These are phyloP conservation scores for Candida chauliodis DNA, from an alignment of 805 yeast species.

Conservation along the genomic window DNA sequence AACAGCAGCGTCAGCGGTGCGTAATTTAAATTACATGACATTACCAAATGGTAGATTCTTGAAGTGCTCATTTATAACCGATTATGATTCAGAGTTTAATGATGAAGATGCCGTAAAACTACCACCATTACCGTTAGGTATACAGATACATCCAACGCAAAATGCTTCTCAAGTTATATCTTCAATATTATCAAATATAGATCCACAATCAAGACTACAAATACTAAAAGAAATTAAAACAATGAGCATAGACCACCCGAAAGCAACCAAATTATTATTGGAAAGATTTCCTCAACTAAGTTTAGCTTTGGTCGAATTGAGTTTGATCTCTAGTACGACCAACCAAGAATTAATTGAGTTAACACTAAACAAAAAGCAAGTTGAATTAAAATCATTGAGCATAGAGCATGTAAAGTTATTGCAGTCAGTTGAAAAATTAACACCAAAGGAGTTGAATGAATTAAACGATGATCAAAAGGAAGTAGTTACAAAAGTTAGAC, in stretches of 20 bases:
- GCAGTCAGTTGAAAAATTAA: constrained; percentile 23
- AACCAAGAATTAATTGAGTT: constrained; percentile 35
- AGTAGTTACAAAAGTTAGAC: constrained; percentile 17
- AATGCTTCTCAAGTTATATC: constrained; percentile 43
- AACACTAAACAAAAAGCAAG: constrained; percentile 31
- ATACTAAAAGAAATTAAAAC: constrained; percentile 55
- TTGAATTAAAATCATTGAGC: constrained; percentile 25
- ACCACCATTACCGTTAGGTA: constrained; percentile 41
- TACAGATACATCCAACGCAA: constrained; percentile 38
- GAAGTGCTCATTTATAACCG: constrained; percentile 52
- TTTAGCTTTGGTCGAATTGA: constrained; percentile 75
- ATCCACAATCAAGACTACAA: constrained; percentile 43
- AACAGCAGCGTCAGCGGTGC: constrained; percentile 86
- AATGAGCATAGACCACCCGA: constrained; percentile 56
- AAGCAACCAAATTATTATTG: constrained; percentile 57
- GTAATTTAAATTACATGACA: constrained; percentile 74
- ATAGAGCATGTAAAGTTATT: constrained; percentile 33
- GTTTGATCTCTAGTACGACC: constrained; percentile 36
- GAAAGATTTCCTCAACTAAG: constrained; percentile 75
- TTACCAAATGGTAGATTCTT: constrained; percentile 53
- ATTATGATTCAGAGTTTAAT: constrained; percentile 10
- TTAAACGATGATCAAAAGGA: constrained; percentile 23
- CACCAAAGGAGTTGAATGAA: constrained; percentile 25
- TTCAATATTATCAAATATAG: constrained; percentile 42
- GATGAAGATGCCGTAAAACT: constrained; percentile 21